phyloP scores from a whole-genome alignment of 331 rosid species.

The Malus hybrid region DNA sequence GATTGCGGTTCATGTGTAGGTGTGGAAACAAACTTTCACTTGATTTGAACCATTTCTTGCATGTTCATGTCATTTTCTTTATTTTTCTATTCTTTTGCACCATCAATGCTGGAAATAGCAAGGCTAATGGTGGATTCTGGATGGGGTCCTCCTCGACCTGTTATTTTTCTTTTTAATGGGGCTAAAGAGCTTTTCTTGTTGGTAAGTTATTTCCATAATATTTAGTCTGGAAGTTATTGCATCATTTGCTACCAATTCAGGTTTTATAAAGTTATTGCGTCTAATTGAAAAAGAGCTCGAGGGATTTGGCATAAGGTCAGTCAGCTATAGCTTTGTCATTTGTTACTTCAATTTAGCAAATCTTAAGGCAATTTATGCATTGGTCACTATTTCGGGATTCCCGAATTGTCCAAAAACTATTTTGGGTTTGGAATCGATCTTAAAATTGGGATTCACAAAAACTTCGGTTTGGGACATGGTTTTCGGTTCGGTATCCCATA shows the following conservation, averaged over 20 bases:
- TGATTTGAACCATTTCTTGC: slow-evolving; percentile 9
- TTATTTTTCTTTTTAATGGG: slow-evolving; percentile 88
- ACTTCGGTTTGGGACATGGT: too few species aligned
- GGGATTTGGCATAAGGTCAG: too few species aligned
- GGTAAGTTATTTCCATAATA: slow-evolving; percentile 46
- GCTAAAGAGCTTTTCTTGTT: slow-evolving; percentile 95
- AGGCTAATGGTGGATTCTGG: slow-evolving; percentile 80
- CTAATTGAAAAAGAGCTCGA: too few species aligned
- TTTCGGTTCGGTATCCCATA: too few species aligned
- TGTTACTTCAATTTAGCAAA: too few species aligned
- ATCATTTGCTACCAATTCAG: slow-evolving; percentile 1
- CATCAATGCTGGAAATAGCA: slow-evolving; percentile 85
- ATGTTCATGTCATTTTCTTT: not conserved
- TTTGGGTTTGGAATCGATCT: too few species aligned
- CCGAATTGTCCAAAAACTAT: too few species aligned
- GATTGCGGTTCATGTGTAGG: slow-evolving; percentile 99
- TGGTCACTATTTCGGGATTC: too few species aligned
- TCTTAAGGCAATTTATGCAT: too few species aligned
- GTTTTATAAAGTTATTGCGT: not conserved
- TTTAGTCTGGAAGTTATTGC: not conserved
- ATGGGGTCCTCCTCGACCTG: slow-evolving; percentile 70
- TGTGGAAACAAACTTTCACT: slow-evolving; percentile 25
- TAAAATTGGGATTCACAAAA: too few species aligned
- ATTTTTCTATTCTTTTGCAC: slow-evolving; percentile 27
- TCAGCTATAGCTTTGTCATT: too few species aligned